Percentiles rank a stretch among this genome's conserved stretches.
Evolutionary conservation across 2,329 filamentous ascomycete species (phyloP).

Genomic region (Colletotrichum sp.): DNA sequence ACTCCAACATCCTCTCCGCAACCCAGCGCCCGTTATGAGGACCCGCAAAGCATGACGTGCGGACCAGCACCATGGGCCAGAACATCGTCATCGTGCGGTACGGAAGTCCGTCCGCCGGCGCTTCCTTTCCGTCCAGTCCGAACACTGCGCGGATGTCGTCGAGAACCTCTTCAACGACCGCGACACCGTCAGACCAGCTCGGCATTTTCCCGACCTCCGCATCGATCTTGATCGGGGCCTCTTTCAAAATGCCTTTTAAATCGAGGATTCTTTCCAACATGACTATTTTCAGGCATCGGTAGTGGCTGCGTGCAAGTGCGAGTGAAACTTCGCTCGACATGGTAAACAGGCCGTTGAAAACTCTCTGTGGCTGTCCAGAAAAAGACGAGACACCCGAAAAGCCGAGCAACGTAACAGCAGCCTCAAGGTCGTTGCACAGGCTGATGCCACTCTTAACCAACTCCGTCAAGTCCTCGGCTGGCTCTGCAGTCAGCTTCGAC

Average conservation of each 20-base stretch:
- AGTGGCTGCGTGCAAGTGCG: background rate
- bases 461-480: background rate
- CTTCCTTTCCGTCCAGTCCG: conserved; percentile 3
- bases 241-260: background rate
- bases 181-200: background rate
- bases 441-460: background rate
- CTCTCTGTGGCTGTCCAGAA: background rate
- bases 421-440: background rate
- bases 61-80: conserved; percentile 9
- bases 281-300: background rate
- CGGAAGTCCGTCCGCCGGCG: background rate
- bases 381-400: background rate
- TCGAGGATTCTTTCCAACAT: background rate
- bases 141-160: conserved; percentile 7
- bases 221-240: background rate
- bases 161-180: background rate
- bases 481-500: background rate
- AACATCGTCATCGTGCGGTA: conserved; percentile 18
- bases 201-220: background rate
- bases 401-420: background rate
- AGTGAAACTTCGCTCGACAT: background rate
- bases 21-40: conserved; percentile 3
- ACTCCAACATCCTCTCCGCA: conserved; percentile 5
- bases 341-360: conserved; percentile 1
- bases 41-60: conserved; percentile 4